phyloP scores from a whole-genome alignment of 345 rosid genomes.

The Hibiscus syriacus region DNA sequence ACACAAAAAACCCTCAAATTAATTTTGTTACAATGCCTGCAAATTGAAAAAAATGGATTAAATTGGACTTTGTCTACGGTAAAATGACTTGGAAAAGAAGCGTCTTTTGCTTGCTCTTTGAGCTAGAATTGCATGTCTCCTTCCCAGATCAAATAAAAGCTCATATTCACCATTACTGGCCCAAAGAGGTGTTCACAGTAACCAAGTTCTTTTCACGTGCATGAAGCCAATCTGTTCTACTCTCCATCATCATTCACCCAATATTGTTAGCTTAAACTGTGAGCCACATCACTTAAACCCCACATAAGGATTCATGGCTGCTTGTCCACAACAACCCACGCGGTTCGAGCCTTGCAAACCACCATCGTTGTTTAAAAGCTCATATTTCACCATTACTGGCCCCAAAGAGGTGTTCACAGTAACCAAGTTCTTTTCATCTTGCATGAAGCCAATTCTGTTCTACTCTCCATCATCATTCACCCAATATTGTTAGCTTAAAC shows the following conservation, averaged over 20 bases:
- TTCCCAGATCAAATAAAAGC: too few species aligned
- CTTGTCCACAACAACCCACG: conserved; percentile 9
- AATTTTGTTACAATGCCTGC: background rate
- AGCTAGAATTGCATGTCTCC: too few species aligned
- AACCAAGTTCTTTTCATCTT: too few species aligned
- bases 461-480: background rate
- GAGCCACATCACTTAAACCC: background rate
- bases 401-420: background rate
- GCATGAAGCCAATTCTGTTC: background rate
- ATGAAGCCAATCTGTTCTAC: background rate
- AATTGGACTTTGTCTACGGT: background rate
- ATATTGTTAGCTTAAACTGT: background rate
- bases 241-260: background rate
- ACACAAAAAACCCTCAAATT: too few species aligned
- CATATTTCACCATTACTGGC: background rate
- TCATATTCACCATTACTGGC: background rate
- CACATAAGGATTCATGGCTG: conserved; percentile 7
- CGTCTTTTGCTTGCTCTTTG: background rate
- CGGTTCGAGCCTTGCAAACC: conserved; percentile 16
- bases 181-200: background rate
- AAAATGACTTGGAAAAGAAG: background rate
- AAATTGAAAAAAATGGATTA: background rate
- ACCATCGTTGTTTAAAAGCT: too few species aligned
- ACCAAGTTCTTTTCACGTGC: background rate
- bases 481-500: background rate